These are phyloP conservation scores for Globisporangium yorkense DNA, from an alignment of 352 stramenopile genomes.

Conservation along the genomic window DNA sequence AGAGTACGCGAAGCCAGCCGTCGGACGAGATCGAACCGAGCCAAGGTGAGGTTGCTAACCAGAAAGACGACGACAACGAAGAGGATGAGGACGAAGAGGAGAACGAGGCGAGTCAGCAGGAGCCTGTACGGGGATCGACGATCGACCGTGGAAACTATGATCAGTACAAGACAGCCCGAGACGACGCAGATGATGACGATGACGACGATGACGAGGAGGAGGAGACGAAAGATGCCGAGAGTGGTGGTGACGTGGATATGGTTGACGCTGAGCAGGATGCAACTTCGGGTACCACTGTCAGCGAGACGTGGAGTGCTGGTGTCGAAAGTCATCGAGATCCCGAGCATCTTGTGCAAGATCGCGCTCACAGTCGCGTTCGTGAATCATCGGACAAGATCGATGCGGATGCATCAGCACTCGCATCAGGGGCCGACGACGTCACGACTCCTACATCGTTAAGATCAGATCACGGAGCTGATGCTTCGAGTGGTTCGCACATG, in stretches of 20 bases:
- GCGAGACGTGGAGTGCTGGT: not conserved
- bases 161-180: constrained; percentile 24
- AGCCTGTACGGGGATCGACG: constrained; percentile 22
- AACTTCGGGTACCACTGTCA: not conserved
- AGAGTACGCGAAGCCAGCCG: not conserved
- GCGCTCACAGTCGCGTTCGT: no score
- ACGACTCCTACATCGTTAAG: no score
- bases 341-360: no score
- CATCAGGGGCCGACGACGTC: no score
- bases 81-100: constrained; percentile 18
- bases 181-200: constrained; percentile 14
- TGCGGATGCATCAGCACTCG: no score
- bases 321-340: not conserved
- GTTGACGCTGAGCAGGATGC: not conserved
- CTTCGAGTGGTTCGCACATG: no score
- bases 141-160: constrained; percentile 47
- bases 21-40: not conserved
- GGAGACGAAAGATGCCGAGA: constrained; percentile 1
- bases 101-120: constrained; percentile 12
- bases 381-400: no score
- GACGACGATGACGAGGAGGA: constrained; percentile 12
- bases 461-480: no score
- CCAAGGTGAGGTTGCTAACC: constrained; percentile 7
- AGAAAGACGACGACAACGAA: constrained; percentile 14
- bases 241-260: not conserved